Base-by-base conservation (phyloP, 1,139 yeast genomes). In the Hansenula lynferdii region DNA sequence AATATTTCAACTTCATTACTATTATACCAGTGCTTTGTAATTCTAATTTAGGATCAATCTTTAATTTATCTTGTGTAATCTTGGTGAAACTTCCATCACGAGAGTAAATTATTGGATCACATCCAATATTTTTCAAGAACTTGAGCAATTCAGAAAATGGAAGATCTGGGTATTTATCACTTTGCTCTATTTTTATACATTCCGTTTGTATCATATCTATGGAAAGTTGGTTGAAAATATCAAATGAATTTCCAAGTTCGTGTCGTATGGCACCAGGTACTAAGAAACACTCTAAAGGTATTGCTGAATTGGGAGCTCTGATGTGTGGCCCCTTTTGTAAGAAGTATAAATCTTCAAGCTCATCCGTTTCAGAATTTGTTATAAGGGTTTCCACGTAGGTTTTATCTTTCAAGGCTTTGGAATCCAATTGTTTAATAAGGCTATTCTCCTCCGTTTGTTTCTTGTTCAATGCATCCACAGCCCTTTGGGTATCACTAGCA, bases 321-420 rank as follows among this genome's bases (percentile, higher is more conserved):
- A 35, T 24, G 28, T 36, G 21, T 8, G 22, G 20, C 3, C 48
- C 44, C 3, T 31, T 21, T 1, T 37, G 41, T 9, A 45, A 26
- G 20, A 34, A 41, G 27, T 36, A 43, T 26, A 41, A 47, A 23
- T 52, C 55, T 8, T 44, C 30, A 17, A 49, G 14, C 9, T 39
- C 37, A 19, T 40, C 8, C 4, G 31, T 24, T 1, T 41, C 37
- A 8, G 41, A 28, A 17, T 44, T 39, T 1, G 16, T 3, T 5
- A 35, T 31, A n/a, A 50, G 20, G 16, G 35, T 47, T 1, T 42
- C 40, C 18, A 52, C 38, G 20, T 41, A 50, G 3, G 26, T 29
- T 11, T 22, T 16, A 36, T 49, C 40, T 14, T 37, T 32, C 3
- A 28, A 21, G 0, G 45, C 54, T n/a, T 38, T 34, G n/a, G 30